Evolutionary conservation across 2,329 filamentous ascomycete species (phyloP), one percentile per base, ranked within the genome.

Genomic region (Paramyrothecium sp.): DNA sequence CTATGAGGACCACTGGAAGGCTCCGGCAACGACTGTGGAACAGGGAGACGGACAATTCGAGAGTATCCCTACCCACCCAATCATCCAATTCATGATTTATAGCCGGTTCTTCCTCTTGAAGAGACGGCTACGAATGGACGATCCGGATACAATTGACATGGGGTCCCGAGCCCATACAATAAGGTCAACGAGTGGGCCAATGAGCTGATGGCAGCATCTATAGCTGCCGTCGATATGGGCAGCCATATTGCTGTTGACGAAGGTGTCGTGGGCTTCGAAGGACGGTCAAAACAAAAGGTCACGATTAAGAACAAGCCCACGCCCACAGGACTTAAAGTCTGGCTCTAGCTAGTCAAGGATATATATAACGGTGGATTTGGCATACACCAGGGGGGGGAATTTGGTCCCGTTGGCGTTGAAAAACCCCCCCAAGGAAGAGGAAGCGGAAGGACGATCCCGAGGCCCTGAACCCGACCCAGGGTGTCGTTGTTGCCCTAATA

Each of bases 401-500:
- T n/a, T n/a, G n/a, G n/a, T n/a, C 33, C n/a, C n/a, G n/a, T n/a
- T n/a, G n/a, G n/a, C n/a, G n/a, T n/a, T n/a, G n/a, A n/a, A n/a
- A n/a, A n/a, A n/a, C n/a, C n/a, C n/a, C n/a, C n/a, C n/a, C n/a
- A n/a, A n/a, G n/a, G n/a, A n/a, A n/a, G n/a, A n/a, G n/a, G n/a
- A n/a, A n/a, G n/a, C n/a, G n/a, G n/a, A n/a, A n/a, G n/a, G n/a
- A n/a, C n/a, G n/a, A n/a, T n/a, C n/a, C n/a, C 17, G 5, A 19
- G 5, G 46, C 46, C 20, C 22, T 60, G 3, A 60, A 58, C 51
- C 56, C 52, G 34, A 61, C 53, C 22, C 54, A 62, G 41, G 53
- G 38, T 48, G 56, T 63, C 23, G 56, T 64, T 48, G 10, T 61
- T 60, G 20, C 55, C 51, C 56, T n/a, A n/a, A n/a, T n/a, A n/a